Evolutionary conservation across 805 yeast genomes (phyloP).

Genomic region (Suhomyces vadensis): DNA sequence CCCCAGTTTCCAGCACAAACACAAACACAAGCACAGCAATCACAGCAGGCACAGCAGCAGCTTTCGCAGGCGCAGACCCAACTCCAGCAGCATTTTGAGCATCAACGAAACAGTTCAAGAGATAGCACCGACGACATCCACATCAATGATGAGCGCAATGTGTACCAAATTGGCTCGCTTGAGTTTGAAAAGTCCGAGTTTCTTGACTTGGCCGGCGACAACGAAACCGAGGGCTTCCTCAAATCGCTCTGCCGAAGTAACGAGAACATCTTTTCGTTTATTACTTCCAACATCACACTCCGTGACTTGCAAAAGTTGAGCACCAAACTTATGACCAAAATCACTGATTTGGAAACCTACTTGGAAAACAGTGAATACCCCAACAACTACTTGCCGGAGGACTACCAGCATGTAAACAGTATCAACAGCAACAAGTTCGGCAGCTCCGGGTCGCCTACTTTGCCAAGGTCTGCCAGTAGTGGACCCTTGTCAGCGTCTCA

Average conservation of each 20-base stretch:
- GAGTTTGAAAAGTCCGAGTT: slow-evolving; percentile 57
- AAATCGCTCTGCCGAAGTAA: slow-evolving; percentile 38
- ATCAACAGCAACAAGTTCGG: slow-evolving; percentile 11
- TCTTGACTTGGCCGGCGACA: slow-evolving; percentile 26
- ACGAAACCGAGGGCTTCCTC: slow-evolving; percentile 60
- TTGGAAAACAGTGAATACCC: slow-evolving; percentile 38
- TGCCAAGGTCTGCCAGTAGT: too few relatives aligned
- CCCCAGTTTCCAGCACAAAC: slow-evolving; percentile 2
- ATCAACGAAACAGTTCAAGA: slow-evolving; percentile 6
- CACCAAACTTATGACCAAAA: slow-evolving; percentile 31
- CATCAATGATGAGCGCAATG: slow-evolving; percentile 29
- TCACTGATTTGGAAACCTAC: slow-evolving; percentile 29
- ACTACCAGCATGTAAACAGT: slow-evolving; percentile 11
- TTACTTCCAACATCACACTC: slow-evolving; percentile 43
- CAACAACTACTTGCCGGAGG: slow-evolving; percentile 22
- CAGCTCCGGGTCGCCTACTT: slow-evolving; percentile 1
- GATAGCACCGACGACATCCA: slow-evolving; percentile 9
- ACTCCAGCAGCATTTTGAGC: slow-evolving; percentile 1
- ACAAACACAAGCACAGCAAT: background rate
- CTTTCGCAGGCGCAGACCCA: slow-evolving; percentile 2
- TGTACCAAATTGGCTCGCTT: slow-evolving; percentile 46
- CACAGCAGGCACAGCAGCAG: too few relatives aligned
- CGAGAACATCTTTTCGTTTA: slow-evolving; percentile 38
- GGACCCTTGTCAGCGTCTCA: too few relatives aligned
- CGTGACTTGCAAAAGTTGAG: slow-evolving; percentile 45